These are phyloP conservation scores for Podospora pseudopauciseta DNA, from an alignment of 495 filamentous ascomycete species.

Conservation along the genomic window DNA sequence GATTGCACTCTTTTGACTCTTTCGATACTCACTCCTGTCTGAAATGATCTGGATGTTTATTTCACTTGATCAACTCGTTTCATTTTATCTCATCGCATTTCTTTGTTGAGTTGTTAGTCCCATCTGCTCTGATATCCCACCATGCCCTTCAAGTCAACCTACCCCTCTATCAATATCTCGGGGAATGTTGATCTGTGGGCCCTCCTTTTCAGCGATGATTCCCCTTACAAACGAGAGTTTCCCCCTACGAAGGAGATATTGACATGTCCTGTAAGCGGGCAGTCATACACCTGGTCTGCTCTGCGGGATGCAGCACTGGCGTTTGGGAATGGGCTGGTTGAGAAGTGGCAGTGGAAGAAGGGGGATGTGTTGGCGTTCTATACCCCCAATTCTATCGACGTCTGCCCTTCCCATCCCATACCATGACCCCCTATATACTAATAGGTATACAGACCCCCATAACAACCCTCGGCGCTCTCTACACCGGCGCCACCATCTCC, in stretches of 20 bases:
- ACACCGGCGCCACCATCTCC: conserved; percentile 76
- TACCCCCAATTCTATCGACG: conserved; percentile 65
- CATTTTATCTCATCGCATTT: background rate
- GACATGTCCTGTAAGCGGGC: conserved; percentile 67
- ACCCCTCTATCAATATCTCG: conserved; percentile 59
- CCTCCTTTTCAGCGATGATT: conserved; percentile 56
- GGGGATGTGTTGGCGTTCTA: conserved; percentile 71
- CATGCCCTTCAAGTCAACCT: conserved; percentile 58
- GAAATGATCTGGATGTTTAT: too few relatives aligned
- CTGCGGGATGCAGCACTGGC: conserved; percentile 60
- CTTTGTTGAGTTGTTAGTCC: background rate
- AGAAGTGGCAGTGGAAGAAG: conserved; percentile 70
- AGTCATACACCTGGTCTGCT: conserved; percentile 70
- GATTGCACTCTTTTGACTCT: too few relatives aligned
- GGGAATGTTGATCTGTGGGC: conserved; percentile 62
- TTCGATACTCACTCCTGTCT: too few relatives aligned
- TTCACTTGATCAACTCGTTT: background rate
- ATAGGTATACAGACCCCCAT: conserved; percentile 51
- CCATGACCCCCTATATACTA: background rate
- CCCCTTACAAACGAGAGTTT: conserved; percentile 13
- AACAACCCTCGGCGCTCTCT: conserved; percentile 74
- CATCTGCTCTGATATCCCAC: background rate
- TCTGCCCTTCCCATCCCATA: background rate
- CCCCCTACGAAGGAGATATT: conserved; percentile 60
- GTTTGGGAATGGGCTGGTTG: conserved; percentile 76